phyloP scores from a whole-genome alignment of 2,329 filamentous ascomycete genomes.

The Lomentospora prolificans region DNA sequence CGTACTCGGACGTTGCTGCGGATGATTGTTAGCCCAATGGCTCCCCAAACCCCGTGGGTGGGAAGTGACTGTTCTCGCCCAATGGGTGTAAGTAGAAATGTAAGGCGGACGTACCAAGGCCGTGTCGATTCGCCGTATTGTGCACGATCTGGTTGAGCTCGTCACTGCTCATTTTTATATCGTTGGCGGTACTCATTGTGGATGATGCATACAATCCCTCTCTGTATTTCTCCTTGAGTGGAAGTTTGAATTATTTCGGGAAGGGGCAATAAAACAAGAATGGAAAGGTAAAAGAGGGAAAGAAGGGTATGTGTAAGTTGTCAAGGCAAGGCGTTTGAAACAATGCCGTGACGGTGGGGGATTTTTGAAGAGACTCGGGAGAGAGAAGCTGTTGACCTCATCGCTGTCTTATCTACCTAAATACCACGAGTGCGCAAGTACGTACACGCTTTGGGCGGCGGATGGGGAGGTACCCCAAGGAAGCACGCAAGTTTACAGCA shows the following conservation, averaged over 20 bases:
- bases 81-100: conserved; percentile 9
- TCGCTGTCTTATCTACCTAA: background rate
- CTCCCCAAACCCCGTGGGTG: conserved; percentile 7
- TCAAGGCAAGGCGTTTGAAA: background rate
- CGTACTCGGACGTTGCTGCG: conserved; percentile 53
- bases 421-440: background rate
- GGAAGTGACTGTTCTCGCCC: background rate
- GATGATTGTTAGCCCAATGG: conserved; percentile 8
- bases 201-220: background rate
- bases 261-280: background rate
- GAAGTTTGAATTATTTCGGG: background rate
- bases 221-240: background rate
- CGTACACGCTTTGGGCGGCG: background rate
- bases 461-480: background rate
- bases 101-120: conserved; percentile 33
- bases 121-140: conserved; percentile 50
- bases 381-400: conserved; percentile 1
- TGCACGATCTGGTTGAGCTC: conserved; percentile 85
- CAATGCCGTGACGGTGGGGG: conserved; percentile 1
- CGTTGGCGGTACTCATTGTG: conserved; percentile 28
- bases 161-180: conserved; percentile 81
- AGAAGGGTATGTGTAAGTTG: background rate
- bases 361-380: background rate
- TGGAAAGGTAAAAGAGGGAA: background rate
- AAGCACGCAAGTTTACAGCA: too few relatives aligned